A percentile compares a stretch with the other conserved stretches of the same genome.
phyloP scores from a whole-genome alignment of 2,329 filamentous ascomycete species.

The Hirsutella thompsonii region DNA sequence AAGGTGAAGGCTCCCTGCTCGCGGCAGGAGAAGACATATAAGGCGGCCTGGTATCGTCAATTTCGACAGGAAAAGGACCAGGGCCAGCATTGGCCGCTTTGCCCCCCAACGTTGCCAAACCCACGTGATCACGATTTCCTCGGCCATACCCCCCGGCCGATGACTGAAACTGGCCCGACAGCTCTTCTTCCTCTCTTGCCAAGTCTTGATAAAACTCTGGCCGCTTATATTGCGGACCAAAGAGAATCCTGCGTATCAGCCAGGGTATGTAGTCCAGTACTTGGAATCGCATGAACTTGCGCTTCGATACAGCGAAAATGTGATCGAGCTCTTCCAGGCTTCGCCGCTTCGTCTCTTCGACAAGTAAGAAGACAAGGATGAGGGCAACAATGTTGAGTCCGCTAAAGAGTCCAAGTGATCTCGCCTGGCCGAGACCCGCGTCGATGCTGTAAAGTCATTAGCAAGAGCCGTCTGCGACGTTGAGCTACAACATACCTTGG shows the following conservation, averaged over 20 bases:
- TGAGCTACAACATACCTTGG: constrained; percentile 11
- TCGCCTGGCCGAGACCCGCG: constrained; percentile 13
- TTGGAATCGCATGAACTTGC: constrained; percentile 24
- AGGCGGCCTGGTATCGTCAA: not conserved
- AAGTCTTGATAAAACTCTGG: constrained; percentile 21
- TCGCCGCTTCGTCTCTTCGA: constrained; percentile 27
- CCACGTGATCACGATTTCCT: not conserved
- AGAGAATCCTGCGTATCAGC: constrained; percentile 15
- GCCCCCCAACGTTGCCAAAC: not conserved
- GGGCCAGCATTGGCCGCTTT: not conserved
- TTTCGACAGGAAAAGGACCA: constrained; percentile 1
- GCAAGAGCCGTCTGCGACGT: not conserved
- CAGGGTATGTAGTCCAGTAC: constrained; percentile 20
- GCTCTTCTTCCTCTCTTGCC: constrained; percentile 8
- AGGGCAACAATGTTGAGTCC: constrained; percentile 32
- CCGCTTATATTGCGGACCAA: constrained; percentile 8
- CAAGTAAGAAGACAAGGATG: constrained; percentile 29
- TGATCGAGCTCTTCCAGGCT: constrained; percentile 26
- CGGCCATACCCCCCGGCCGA: not conserved
- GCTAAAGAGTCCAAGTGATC: constrained; percentile 30
- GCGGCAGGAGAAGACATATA: not conserved
- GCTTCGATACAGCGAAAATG: constrained; percentile 24
- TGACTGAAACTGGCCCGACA: not conserved
- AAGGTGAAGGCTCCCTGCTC: no score
- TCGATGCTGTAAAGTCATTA: constrained; percentile 9